Conservation (phyloP, 2,329 filamentous ascomycete species). For the Calonectria naviculata region DNA sequence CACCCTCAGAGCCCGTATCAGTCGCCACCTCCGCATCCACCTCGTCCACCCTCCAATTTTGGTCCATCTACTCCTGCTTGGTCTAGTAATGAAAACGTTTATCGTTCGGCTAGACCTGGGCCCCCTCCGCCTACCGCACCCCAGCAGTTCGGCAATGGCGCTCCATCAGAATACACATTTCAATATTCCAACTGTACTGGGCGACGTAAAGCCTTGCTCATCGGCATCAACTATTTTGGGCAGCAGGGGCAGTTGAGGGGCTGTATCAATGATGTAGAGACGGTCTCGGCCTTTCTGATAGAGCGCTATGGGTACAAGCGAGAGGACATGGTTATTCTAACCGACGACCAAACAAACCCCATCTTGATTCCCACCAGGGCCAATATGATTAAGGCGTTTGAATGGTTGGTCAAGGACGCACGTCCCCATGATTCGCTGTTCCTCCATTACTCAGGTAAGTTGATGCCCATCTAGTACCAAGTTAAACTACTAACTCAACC, state of each 20-base stretch:
- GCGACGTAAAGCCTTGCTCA: slow-evolving; percentile 77
- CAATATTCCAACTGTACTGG: slow-evolving; percentile 82
- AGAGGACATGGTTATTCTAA: slow-evolving; percentile 84
- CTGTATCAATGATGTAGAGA: slow-evolving; percentile 85
- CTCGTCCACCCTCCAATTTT: slow-evolving; percentile 52
- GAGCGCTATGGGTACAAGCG: slow-evolving; percentile 76
- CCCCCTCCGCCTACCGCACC: slow-evolving; percentile 60
- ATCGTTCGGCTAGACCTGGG: slow-evolving; percentile 41
- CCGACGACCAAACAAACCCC: slow-evolving; percentile 78
- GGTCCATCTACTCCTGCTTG: slow-evolving; percentile 60
- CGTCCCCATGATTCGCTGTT: slow-evolving; percentile 81
- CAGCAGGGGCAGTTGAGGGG: slow-evolving; percentile 78
- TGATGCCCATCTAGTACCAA: neutral
- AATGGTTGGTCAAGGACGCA: slow-evolving; percentile 79
- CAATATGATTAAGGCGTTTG: slow-evolving; percentile 80
- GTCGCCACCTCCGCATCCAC: slow-evolving; percentile 48
- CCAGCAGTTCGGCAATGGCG: slow-evolving; percentile 74
- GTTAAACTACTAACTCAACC: slow-evolving; percentile 9
- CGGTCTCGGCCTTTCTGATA: slow-evolving; percentile 77
- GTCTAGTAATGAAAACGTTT: slow-evolving; percentile 38
- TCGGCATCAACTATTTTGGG: slow-evolving; percentile 85
- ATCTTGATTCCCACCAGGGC: slow-evolving; percentile 79
- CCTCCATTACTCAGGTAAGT: slow-evolving; percentile 77
- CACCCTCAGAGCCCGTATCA: slow-evolving; percentile 43
- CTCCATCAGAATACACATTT: slow-evolving; percentile 76